These are phyloP conservation scores for Phytophthora sojae DNA, from an alignment of 352 stramenopile species.

Conservation along the genomic window DNA sequence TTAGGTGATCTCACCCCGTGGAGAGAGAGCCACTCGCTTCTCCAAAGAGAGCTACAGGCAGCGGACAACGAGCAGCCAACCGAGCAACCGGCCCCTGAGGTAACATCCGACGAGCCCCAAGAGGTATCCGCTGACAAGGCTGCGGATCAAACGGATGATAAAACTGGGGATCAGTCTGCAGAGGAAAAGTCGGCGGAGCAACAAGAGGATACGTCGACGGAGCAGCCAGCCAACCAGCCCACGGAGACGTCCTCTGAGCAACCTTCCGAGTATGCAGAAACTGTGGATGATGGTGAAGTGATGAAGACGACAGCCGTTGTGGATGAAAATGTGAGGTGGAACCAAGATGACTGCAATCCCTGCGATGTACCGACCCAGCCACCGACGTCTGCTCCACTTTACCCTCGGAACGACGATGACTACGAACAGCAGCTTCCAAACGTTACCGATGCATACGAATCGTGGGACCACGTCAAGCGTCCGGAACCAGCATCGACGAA, in stretches of 20 bases:
- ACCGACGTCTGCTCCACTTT: constrained; percentile 14
- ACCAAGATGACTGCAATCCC: constrained; percentile 28
- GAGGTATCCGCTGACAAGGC: neutral
- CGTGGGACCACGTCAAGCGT: constrained; percentile 16
- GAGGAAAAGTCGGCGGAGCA: neutral
- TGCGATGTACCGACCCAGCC: constrained; percentile 27
- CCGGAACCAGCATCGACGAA: neutral
- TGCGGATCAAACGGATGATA: neutral
- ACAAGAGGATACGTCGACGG: neutral
- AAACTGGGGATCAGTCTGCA: neutral
- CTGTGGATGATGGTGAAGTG: neutral
- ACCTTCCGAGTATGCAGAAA: neutral
- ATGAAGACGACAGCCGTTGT: neutral
- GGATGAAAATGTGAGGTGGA: constrained; percentile 21
- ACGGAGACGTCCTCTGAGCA: neutral
- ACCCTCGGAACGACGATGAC: constrained; percentile 16
- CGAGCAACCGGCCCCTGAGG: neutral
- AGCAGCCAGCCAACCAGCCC: neutral
- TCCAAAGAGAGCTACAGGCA: constrained; percentile 17
- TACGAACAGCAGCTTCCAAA: constrained; percentile 14
- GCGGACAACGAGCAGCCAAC: constrained; percentile 1
- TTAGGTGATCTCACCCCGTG: constrained; percentile 4
- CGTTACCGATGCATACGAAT: constrained; percentile 13
- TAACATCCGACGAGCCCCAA: neutral
- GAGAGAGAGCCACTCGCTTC: constrained; percentile 3